Evolutionary conservation across 352 stramenopile species (phyloP).

Genomic region (Phytopythium vexans): DNA sequence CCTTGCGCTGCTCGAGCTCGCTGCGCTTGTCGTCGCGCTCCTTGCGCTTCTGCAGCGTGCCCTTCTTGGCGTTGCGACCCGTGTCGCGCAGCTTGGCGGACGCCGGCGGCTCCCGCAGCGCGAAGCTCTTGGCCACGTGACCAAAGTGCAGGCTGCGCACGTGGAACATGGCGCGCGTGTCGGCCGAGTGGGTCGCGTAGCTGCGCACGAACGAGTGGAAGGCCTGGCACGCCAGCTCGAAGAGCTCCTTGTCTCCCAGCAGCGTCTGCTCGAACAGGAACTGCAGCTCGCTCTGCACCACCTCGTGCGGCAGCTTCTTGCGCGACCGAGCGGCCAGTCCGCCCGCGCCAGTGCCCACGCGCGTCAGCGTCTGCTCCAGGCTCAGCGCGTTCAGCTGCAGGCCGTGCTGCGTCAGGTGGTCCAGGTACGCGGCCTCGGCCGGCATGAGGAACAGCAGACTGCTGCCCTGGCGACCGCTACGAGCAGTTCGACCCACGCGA

Average conservation of each 20-base stretch:
- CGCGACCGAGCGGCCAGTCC: conserved; percentile 15
- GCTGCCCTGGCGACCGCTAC: conserved; percentile 96
- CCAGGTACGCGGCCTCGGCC: conserved; percentile 93
- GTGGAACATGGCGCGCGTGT: conserved; percentile 92
- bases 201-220: conserved; percentile 93
- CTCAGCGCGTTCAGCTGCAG: conserved; percentile 81
- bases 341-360: conserved; percentile 28
- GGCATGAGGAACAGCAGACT: conserved; percentile 97
- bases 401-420: conserved; percentile 88
- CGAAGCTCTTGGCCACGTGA: conserved; percentile 93
- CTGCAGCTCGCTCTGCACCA: conserved; percentile 77
- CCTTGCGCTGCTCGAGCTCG: conserved; percentile 36
- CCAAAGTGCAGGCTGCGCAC: conserved; percentile 92
- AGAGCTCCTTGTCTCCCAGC: conserved; percentile 80
- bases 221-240: conserved; percentile 81
- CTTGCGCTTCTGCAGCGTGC: conserved; percentile 83
- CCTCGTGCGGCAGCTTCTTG: conserved; percentile 82
- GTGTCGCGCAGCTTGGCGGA: conserved; percentile 78
- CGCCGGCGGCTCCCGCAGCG: conserved; percentile 76
- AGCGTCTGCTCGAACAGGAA: conserved; percentile 84
- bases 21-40: conserved; percentile 71
- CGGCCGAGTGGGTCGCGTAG: conserved; percentile 90
- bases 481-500: conserved; percentile 97
- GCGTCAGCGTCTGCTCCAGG: conserved; percentile 79
- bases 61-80: conserved; percentile 69